Conservation (phyloP, 2,329 filamentous ascomycete species). For the Aspergillus versicolor region DNA sequence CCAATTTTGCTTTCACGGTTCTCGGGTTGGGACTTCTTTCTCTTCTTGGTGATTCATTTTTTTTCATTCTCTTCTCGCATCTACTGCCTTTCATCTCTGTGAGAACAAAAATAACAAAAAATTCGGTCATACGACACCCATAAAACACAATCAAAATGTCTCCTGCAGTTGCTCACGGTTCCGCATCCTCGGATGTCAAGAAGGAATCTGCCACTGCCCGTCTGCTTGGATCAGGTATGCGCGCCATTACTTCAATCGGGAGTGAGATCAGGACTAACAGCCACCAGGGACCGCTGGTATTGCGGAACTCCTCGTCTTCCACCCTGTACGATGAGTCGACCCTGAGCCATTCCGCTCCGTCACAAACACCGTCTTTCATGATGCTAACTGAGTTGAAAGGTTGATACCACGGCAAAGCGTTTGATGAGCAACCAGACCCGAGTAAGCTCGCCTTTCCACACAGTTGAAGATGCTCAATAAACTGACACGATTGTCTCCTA, state of each 20-base stretch:
- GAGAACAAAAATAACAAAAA: conserved; percentile 11
- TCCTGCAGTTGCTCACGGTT: conserved; percentile 46
- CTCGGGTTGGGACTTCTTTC: conserved; percentile 3
- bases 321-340: conserved; percentile 62
- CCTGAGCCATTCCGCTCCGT: background rate
- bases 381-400: conserved; percentile 51
- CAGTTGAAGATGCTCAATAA: background rate
- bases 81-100: background rate
- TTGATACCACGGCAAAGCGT: conserved; percentile 97
- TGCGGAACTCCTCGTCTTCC: conserved; percentile 88
- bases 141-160: conserved; percentile 50
- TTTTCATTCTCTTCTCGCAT: background rate
- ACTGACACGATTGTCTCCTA: conserved; percentile 32
- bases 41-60: conserved; percentile 1
- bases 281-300: conserved; percentile 81
- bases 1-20: conserved; percentile 12
- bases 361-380: background rate
- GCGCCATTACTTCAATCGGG: background rate
- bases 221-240: conserved; percentile 83
- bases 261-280: conserved; percentile 18
- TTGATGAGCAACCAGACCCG: conserved; percentile 96
- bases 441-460: conserved; percentile 43
- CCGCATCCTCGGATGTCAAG: conserved; percentile 64
- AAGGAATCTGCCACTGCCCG: conserved; percentile 87
- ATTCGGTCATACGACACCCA: conserved; percentile 7